These are phyloP conservation scores for Trichoderma arundinaceum DNA, from an alignment of 2,329 filamentous ascomycete genomes.

Conservation along the genomic window DNA sequence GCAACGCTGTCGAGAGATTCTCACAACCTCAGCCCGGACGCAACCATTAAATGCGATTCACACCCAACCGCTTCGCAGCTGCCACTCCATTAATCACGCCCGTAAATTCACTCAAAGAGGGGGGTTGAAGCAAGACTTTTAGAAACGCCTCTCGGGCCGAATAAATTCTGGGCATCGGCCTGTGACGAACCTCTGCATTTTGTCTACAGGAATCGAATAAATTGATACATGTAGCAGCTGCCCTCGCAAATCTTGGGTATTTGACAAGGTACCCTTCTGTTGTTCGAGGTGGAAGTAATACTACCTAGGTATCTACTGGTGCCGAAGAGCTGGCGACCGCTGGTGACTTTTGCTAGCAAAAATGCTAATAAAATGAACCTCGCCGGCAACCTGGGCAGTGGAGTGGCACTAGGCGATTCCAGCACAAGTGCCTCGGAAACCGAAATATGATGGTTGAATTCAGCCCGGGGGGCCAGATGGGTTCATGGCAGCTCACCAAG, in stretches of 20 bases:
- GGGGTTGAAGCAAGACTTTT: not conserved
- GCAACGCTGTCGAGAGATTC: conserved; percentile 19
- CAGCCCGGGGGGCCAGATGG: not conserved
- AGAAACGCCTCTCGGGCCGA: conserved; percentile 18
- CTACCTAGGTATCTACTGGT: no score
- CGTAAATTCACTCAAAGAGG: conserved; percentile 31
- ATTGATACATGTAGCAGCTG: no score
- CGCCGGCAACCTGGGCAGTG: conserved; percentile 14
- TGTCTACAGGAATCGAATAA: not conserved
- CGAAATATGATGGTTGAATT: not conserved
- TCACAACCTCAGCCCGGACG: conserved; percentile 25
- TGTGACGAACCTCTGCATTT: not conserved
- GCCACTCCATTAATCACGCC: not conserved
- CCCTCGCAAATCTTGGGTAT: no score
- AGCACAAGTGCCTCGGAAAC: conserved; percentile 19
- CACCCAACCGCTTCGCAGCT: conserved; percentile 12
- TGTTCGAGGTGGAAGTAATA: no score
- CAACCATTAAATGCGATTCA: conserved; percentile 8
- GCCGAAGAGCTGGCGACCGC: not conserved
- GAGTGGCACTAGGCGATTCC: conserved; percentile 18
- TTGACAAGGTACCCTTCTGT: no score
- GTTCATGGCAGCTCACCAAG: conserved; percentile 1
- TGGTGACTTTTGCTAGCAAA: not conserved
- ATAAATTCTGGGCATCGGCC: conserved; percentile 13
- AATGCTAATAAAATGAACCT: conserved; percentile 24